A percentile compares a stretch with the other conserved stretches of the same genome.
These are phyloP conservation scores for Saturnispora dispora DNA, from an alignment of 805 yeast species.

Conservation along the genomic window DNA sequence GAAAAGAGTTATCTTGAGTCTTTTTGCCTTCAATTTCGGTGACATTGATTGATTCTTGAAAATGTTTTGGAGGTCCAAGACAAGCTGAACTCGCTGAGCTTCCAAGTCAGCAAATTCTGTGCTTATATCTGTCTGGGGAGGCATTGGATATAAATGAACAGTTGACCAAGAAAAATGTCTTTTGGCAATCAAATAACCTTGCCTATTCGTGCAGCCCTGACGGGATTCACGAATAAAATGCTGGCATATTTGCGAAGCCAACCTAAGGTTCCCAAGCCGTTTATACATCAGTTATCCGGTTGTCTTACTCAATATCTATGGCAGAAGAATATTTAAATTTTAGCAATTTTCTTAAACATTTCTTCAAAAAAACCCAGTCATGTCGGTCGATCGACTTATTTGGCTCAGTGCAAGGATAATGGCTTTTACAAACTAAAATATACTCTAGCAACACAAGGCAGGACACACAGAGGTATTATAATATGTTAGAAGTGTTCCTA, in stretches of 20 bases:
- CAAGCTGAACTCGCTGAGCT: slow-evolving; percentile 9
- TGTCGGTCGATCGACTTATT: too few relatives aligned
- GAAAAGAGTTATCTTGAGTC: slow-evolving; percentile 17
- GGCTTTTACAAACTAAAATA: too few relatives aligned
- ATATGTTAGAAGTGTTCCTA: too few relatives aligned
- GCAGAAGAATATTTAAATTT: too few relatives aligned
- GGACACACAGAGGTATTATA: too few relatives aligned
- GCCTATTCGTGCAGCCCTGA: neutral
- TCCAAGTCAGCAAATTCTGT: slow-evolving; percentile 14
- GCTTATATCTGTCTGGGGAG: neutral
- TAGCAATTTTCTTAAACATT: too few relatives aligned
- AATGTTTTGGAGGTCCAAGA: slow-evolving; percentile 20
- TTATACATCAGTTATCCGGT: neutral
- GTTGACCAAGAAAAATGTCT: neutral
- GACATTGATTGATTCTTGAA: slow-evolving; percentile 19
- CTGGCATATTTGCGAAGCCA: neutral
- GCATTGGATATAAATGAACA: neutral
- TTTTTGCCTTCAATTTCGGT: slow-evolving; percentile 20
- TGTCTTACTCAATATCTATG: neutral
- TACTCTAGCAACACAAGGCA: too few relatives aligned
- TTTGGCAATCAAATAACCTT: neutral
- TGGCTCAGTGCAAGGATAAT: too few relatives aligned
- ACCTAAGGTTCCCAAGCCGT: neutral
- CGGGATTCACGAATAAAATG: neutral
- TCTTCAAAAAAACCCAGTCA: too few relatives aligned